Conservation (phyloP, 106 monocot genomes). For the Dendrobium huoshanense region DNA sequence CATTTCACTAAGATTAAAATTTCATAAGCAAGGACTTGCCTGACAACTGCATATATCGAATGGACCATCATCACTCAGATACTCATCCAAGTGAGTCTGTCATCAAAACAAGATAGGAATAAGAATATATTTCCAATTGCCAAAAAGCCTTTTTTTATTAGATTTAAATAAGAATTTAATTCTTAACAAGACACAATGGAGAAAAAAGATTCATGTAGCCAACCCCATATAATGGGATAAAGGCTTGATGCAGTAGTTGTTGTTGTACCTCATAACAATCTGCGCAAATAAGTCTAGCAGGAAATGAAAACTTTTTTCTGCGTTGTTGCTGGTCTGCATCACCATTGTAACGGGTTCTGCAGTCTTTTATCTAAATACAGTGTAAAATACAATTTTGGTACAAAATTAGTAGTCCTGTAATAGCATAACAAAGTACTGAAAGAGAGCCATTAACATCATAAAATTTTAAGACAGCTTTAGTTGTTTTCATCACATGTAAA, state of each 20-base stretch:
- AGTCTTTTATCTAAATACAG: slow-evolving; percentile 66
- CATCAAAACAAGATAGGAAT: not conserved
- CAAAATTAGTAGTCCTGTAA: not conserved
- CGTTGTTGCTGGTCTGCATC: slow-evolving; percentile 75
- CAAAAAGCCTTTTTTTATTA: not conserved
- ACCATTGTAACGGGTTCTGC: slow-evolving; percentile 93
- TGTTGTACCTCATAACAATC: slow-evolving; percentile 84
- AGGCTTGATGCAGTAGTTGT: too few relatives aligned
- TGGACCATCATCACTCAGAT: slow-evolving; percentile 81
- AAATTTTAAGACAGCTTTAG: not conserved
- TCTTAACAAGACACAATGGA: too few relatives aligned
- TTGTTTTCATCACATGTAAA: not conserved
- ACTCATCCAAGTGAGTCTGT: slow-evolving; percentile 75
- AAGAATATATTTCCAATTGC: not conserved
- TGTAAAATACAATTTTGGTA: slow-evolving; percentile 1
- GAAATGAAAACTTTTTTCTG: slow-evolving; percentile 89
- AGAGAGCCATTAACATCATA: not conserved
- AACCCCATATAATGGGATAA: too few relatives aligned
- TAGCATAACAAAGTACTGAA: not conserved
- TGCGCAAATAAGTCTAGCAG: slow-evolving; percentile 91
- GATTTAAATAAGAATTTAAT: too few relatives aligned
- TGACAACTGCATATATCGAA: slow-evolving; percentile 99
- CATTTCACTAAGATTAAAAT: not conserved
- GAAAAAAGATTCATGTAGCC: too few relatives aligned
- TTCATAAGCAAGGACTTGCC: slow-evolving; percentile 28